Conservation (phyloP, 805 yeast genomes). For the Candida hispaniensis region DNA sequence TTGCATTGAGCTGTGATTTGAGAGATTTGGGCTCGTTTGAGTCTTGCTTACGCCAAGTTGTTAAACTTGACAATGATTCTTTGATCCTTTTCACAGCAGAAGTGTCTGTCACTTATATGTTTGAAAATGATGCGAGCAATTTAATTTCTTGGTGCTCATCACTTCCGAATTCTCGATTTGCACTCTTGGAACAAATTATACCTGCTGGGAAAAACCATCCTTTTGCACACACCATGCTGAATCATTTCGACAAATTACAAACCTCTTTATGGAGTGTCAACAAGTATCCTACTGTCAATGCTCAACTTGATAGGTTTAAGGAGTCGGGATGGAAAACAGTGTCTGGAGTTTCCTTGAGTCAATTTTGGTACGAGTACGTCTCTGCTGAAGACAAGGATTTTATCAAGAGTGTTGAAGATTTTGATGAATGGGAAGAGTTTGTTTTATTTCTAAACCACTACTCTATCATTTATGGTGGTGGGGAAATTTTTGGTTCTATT, state of each 20-base stretch:
- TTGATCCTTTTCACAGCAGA: conserved; percentile 57
- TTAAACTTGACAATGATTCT: conserved; percentile 15
- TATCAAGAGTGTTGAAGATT: conserved; percentile 48
- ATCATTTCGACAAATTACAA: conserved; percentile 53
- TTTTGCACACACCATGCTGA: conserved; percentile 63
- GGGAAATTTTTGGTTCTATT: conserved; percentile 28
- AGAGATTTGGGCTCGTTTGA: conserved; percentile 34
- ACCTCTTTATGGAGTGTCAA: conserved; percentile 61
- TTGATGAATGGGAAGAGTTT: conserved; percentile 82
- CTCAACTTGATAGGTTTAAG: conserved; percentile 43
- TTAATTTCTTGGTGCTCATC: conserved; percentile 42
- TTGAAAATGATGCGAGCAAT: conserved; percentile 50
- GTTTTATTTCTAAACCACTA: conserved; percentile 67
- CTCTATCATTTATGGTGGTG: conserved; percentile 51
- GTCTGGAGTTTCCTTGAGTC: conserved; percentile 38
- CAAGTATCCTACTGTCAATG: conserved; percentile 40
- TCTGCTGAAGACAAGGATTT: conserved; percentile 31
- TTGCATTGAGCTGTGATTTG: conserved; percentile 57
- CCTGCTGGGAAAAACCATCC: conserved; percentile 56
- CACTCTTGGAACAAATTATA: conserved; percentile 59
- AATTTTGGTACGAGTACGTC: conserved; percentile 46
- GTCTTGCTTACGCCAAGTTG: conserved; percentile 8
- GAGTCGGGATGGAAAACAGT: conserved; percentile 35
- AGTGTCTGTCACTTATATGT: conserved; percentile 75
- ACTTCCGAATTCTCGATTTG: conserved; percentile 45